Conservation (phyloP, 345 rosid species). For the Ricinus communis region DNA sequence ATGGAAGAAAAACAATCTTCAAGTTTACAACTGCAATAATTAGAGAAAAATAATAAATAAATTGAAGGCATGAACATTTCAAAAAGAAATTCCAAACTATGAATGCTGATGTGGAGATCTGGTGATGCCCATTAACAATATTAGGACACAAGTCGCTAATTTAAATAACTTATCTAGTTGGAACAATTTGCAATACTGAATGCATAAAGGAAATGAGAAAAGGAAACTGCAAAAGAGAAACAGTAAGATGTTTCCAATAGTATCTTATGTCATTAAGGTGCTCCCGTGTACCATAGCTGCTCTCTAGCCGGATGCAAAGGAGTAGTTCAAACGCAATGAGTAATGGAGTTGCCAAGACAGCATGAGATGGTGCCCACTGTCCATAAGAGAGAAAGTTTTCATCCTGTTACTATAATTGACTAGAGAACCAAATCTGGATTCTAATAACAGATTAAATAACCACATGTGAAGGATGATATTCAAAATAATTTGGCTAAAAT, state of each 20-base stretch:
- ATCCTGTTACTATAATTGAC: neutral
- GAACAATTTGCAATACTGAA: neutral
- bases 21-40: slow-evolving; percentile 68
- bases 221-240: neutral
- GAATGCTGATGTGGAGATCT: neutral
- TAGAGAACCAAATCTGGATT: neutral
- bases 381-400: slow-evolving; percentile 28
- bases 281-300: slow-evolving; percentile 50
- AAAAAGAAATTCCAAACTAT: slow-evolving; percentile 3
- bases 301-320: slow-evolving; percentile 70
- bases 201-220: neutral
- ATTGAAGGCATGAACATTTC: slow-evolving; percentile 8
- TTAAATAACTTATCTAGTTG: neutral
- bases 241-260: neutral
- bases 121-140: neutral
- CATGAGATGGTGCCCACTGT: slow-evolving; percentile 95
- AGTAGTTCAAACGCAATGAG: slow-evolving; percentile 85
- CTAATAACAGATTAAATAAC: neutral
- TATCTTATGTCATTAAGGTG: slow-evolving; percentile 10
- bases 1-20: slow-evolving; percentile 79
- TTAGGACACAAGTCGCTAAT: neutral
- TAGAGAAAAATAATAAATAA: slow-evolving; percentile 19
- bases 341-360: slow-evolving; percentile 71
- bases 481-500: slow-evolving; percentile 9
- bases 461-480: no score